Conservation (phyloP, 2,329 filamentous ascomycete genomes). For the Diatrype stigma region DNA sequence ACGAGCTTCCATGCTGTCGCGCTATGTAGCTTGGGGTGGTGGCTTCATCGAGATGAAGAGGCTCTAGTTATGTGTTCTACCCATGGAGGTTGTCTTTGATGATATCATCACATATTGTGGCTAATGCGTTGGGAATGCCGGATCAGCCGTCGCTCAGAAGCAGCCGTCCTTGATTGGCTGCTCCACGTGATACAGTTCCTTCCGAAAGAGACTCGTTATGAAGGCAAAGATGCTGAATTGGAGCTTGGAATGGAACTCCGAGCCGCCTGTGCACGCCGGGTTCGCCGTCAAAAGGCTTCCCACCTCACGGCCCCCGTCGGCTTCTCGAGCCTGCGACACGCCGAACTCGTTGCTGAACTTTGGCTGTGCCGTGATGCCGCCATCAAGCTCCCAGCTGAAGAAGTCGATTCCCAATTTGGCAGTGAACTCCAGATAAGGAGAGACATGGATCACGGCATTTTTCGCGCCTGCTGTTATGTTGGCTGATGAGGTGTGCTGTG, state of each 20-base stretch:
- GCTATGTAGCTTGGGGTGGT: too few relatives aligned
- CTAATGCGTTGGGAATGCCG: too few relatives aligned
- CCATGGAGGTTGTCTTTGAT: too few relatives aligned
- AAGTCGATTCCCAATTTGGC: slow-evolving; percentile 35
- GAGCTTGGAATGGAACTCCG: background rate
- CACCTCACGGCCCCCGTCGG: slow-evolving; percentile 11
- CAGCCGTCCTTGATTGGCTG: background rate
- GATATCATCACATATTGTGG: too few relatives aligned
- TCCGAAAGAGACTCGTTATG: background rate
- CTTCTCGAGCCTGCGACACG: slow-evolving; percentile 22
- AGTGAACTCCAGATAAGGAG: slow-evolving; percentile 31
- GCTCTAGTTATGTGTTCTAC: too few relatives aligned
- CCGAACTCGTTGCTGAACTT: slow-evolving; percentile 33
- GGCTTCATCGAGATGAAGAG: too few relatives aligned
- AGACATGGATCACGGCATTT: slow-evolving; percentile 26
- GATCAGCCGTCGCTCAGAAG: too few relatives aligned
- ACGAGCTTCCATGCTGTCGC: too few relatives aligned
- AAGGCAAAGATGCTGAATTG: background rate
- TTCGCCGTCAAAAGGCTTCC: background rate
- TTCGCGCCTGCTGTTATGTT: slow-evolving; percentile 31
- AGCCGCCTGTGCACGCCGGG: background rate
- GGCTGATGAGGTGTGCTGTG: slow-evolving; percentile 29
- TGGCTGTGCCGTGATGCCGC: slow-evolving; percentile 33
- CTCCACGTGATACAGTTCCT: background rate
- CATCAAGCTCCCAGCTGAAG: slow-evolving; percentile 31